These are phyloP conservation scores for Platanus orientalis DNA, from an alignment of 164 flowering plant genomes.

Conservation along the genomic window DNA sequence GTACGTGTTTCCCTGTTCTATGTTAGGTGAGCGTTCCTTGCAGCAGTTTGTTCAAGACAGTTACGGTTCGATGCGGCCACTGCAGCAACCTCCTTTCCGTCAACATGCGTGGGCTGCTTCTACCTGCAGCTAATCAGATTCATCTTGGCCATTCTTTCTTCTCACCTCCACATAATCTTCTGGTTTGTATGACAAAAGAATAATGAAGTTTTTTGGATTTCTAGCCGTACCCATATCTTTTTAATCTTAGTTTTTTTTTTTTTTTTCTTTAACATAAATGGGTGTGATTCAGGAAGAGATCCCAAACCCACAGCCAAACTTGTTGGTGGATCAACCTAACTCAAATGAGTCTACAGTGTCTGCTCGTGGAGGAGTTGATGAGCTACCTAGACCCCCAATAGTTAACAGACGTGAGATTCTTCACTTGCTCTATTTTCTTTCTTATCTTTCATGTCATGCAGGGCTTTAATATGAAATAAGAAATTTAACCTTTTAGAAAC, in stretches of 20 bases:
- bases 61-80: constrained; percentile 97
- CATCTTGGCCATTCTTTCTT: constrained; percentile 58
- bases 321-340: constrained; percentile 49
- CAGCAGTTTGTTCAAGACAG: constrained; percentile 83
- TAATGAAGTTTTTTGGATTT: constrained; percentile 8
- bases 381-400: constrained; percentile 53
- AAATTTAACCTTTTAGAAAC: too few species aligned
- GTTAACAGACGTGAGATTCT: constrained; percentile 66
- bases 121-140: constrained; percentile 63
- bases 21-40: constrained; percentile 90
- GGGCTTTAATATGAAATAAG: too few species aligned
- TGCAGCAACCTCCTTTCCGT: constrained; percentile 89
- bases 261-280: neutral
- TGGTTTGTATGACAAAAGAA: constrained; percentile 30
- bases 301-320: constrained; percentile 42
- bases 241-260: neutral
- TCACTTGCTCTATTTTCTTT: neutral
- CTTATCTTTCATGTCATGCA: neutral
- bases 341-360: constrained; percentile 34
- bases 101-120: constrained; percentile 78
- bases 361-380: constrained; percentile 43
- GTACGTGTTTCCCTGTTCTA: neutral
- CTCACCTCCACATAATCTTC: constrained; percentile 50
- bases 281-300: constrained; percentile 56
- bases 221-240: neutral